These are phyloP conservation scores for Lipomyces oligophaga DNA, from an alignment of 805 yeast species.

Conservation along the genomic window DNA sequence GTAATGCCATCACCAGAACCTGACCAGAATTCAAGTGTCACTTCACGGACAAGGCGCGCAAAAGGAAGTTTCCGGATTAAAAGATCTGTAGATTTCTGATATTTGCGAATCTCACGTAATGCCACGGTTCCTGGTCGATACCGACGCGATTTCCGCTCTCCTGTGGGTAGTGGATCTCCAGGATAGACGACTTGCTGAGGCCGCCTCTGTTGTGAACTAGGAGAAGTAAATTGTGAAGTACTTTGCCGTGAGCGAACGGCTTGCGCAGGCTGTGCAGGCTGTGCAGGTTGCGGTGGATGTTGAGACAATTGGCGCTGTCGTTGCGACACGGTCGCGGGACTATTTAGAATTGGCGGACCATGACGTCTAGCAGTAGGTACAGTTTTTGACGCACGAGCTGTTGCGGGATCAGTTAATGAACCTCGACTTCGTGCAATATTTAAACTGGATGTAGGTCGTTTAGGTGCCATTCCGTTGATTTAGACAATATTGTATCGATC, in stretches of 20 bases:
- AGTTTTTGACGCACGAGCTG: slow-evolving; percentile 18
- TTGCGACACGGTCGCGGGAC: no score
- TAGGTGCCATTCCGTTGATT: slow-evolving; percentile 17
- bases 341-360: no score
- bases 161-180: slow-evolving; percentile 11
- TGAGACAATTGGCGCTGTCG: no score
- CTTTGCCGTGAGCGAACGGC: no score
- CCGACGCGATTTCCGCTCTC: slow-evolving; percentile 92
- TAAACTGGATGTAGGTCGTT: slow-evolving; percentile 1
- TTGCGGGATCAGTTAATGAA: slow-evolving; percentile 4
- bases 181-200: no score
- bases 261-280: no score
- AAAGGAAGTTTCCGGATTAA: slow-evolving; percentile 95
- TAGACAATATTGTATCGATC: no score
- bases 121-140: slow-evolving; percentile 96
- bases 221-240: neutral
- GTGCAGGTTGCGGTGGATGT: no score
- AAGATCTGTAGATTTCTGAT: slow-evolving; percentile 92
- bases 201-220: slow-evolving; percentile 10
- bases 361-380: no score
- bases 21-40: slow-evolving; percentile 75
- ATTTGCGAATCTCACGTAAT: slow-evolving; percentile 93
- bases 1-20: slow-evolving; percentile 15
- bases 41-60: slow-evolving; percentile 95
- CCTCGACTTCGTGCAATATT: neutral